A percentile compares a stretch with the other conserved stretches of the same genome.
phyloP scores from a whole-genome alignment of 208 protist genomes.

The Leishmania guyanensis region DNA sequence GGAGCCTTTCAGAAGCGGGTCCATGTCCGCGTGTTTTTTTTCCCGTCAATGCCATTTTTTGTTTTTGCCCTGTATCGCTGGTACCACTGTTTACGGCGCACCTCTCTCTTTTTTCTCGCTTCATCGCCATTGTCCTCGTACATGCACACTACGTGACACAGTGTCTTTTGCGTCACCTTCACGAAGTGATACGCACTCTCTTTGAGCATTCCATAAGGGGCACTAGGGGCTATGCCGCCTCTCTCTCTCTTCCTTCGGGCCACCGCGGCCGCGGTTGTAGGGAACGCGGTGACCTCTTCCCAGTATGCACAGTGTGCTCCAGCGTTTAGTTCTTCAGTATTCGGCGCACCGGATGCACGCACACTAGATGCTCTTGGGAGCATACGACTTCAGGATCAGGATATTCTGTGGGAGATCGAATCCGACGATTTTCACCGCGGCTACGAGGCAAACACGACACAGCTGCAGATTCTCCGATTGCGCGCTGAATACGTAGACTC shows the following conservation, averaged over 20 bases:
- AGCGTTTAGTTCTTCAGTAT: not conserved
- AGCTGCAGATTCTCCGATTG: conserved; percentile 48
- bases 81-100: not conserved
- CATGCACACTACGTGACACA: not conserved
- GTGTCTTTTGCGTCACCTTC: not conserved
- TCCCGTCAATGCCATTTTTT: not conserved
- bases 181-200: not conserved
- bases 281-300: not conserved
- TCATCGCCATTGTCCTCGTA: not conserved
- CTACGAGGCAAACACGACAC: conserved; percentile 1
- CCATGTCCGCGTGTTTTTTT: not conserved
- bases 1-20: not conserved
- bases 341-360: not conserved
- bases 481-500: conserved; percentile 31
- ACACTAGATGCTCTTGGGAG: conserved; percentile 11
- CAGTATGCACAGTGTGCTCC: conserved; percentile 1
- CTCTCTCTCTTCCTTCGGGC: conserved; percentile 6
- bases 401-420: conserved; percentile 21
- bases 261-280: not conserved
- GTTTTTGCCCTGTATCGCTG: too few relatives aligned
- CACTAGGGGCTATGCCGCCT: not conserved
- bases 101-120: not conserved
- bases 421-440: conserved; percentile 17
- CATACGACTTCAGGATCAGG: conserved; percentile 19
- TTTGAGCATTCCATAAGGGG: not conserved